Evolutionary conservation across 2,329 filamentous ascomycete genomes (phyloP).

Genomic region (Pyrenochaeta sp.): DNA sequence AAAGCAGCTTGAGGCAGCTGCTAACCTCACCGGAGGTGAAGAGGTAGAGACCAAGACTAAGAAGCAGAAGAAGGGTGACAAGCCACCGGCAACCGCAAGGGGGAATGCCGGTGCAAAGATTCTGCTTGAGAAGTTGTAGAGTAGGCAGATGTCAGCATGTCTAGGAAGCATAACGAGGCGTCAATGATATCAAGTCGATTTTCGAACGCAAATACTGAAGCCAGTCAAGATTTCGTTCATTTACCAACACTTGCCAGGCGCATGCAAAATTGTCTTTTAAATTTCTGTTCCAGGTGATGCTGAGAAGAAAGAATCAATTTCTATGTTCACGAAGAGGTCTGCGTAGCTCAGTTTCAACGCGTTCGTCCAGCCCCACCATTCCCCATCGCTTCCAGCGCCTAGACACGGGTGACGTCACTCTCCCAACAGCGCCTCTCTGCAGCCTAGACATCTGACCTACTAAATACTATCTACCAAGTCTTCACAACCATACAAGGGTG

Average conservation of each 20-base stretch:
- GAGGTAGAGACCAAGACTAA: conserved; percentile 44
- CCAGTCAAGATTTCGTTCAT: too few species aligned
- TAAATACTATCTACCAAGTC: conserved; percentile 25
- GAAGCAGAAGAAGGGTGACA: conserved; percentile 50
- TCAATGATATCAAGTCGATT: not conserved
- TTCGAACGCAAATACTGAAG: not conserved
- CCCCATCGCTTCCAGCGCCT: conserved; percentile 10
- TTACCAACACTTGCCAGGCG: not conserved
- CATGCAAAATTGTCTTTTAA: not conserved
- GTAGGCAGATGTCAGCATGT: not conserved
- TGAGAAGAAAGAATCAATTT: not conserved
- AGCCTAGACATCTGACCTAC: conserved; percentile 20
- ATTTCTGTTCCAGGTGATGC: not conserved
- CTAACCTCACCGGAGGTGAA: conserved; percentile 56
- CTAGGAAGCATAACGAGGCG: not conserved
- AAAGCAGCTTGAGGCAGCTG: conserved; percentile 73
- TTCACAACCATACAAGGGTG: conserved; percentile 18
- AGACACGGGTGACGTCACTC: conserved; percentile 33
- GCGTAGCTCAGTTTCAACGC: not conserved
- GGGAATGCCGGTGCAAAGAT: conserved; percentile 59
- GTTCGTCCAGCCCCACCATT: not conserved
- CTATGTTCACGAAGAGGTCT: not conserved
- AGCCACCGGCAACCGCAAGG: conserved; percentile 46
- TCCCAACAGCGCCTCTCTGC: conserved; percentile 18
- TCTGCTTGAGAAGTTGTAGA: conserved; percentile 53